Percentiles rank a stretch among this genome's conserved stretches.
Evolutionary conservation across 495 filamentous ascomycete species (phyloP).

Genomic region (Chaetomium fimeti): DNA sequence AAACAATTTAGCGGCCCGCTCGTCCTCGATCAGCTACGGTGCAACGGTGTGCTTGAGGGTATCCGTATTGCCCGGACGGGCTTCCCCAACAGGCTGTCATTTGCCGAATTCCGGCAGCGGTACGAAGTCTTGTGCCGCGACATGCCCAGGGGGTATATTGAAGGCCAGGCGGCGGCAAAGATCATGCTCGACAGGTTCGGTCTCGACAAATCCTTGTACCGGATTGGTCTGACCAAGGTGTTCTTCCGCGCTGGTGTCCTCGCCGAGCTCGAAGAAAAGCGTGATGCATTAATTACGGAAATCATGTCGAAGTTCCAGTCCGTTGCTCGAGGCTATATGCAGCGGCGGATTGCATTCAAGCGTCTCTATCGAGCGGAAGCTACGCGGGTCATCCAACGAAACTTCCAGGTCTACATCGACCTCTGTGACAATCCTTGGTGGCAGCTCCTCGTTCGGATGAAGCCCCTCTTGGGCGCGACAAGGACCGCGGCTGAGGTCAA

Average conservation of each 20-base stretch:
- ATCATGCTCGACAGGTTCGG: constrained; percentile 88
- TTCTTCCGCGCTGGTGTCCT: constrained; percentile 97
- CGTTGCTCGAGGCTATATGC: constrained; percentile 81
- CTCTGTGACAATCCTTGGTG: constrained; percentile 95
- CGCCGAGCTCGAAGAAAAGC: constrained; percentile 92
- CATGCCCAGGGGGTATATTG: constrained; percentile 87
- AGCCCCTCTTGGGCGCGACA: constrained; percentile 87
- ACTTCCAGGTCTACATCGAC: constrained; percentile 84
- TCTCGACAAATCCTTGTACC: constrained; percentile 80
- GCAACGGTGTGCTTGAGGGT: constrained; percentile 97
- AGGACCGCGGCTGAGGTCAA: constrained; percentile 88
- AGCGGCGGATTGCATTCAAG: constrained; percentile 85
- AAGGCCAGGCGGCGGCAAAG: constrained; percentile 79
- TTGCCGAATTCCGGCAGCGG: constrained; percentile 89
- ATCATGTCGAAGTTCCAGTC: constrained; percentile 96
- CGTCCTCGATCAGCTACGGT: constrained; percentile 92
- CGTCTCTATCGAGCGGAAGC: constrained; percentile 91
- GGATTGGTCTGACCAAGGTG: constrained; percentile 94
- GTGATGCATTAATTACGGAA: constrained; percentile 84
- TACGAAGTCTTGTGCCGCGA: constrained; percentile 94
- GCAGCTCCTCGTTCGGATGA: constrained; percentile 93
- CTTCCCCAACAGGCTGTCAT: constrained; percentile 93
- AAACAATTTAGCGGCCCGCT: constrained; percentile 86
- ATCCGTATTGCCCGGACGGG: constrained; percentile 97
- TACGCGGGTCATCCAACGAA: constrained; percentile 89